These are phyloP conservation scores for Prunus mira DNA, from an alignment of 306 rosid genomes.

Conservation along the genomic window DNA sequence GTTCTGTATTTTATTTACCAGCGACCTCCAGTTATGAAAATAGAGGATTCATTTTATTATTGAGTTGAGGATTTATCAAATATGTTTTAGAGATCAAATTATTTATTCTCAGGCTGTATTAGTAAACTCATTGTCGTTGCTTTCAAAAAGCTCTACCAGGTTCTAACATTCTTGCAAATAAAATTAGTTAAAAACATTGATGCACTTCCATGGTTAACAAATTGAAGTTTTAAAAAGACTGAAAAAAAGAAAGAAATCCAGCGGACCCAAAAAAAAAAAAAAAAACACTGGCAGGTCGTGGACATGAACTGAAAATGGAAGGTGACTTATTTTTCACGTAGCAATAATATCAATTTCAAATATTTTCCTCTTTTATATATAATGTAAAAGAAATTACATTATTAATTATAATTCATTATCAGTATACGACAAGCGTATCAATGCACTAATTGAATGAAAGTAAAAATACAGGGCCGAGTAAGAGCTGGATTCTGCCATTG, in stretches of 20 bases:
- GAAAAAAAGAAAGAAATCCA: not conserved
- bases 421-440: not conserved
- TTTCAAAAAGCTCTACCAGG: too few species aligned
- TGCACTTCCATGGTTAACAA: not conserved
- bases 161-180: too few species aligned
- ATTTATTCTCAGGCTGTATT: not conserved
- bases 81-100: not conserved
- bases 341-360: too few species aligned
- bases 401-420: too few species aligned
- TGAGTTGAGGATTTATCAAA: not conserved
- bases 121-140: not conserved
- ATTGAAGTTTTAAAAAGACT: not conserved
- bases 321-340: too few species aligned
- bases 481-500: not conserved
- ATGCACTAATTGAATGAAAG: not conserved
- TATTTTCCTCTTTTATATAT: too few species aligned
- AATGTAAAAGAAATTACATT: too few species aligned
- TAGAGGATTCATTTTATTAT: not conserved
- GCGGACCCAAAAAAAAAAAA: too few species aligned
- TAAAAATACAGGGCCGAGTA: not conserved
- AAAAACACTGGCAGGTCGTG: not conserved
- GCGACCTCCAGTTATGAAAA: not conserved
- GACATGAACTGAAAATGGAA: not conserved
- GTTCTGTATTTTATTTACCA: not conserved
- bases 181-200: not conserved